Conservation (phyloP, 768 basidiomycete genomes). For the Dacryopinax primogenitus region DNA sequence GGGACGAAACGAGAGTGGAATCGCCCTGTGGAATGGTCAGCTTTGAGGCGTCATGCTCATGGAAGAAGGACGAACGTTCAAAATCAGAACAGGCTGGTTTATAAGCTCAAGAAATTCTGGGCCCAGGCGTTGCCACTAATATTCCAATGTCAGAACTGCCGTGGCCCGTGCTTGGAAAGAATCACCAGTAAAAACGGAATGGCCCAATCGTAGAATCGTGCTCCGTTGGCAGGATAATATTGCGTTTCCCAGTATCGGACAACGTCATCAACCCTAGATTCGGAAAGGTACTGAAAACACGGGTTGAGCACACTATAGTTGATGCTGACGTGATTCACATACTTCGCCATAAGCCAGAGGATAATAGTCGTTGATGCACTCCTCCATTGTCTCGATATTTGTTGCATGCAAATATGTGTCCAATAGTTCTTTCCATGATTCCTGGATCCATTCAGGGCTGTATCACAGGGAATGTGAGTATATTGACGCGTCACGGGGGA, state of each 20-base stretch:
- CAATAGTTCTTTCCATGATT: not conserved
- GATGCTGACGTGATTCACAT: not conserved
- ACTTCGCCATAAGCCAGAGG: not conserved
- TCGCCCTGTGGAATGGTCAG: not conserved
- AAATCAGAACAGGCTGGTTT: not conserved
- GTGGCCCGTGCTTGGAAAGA: not conserved
- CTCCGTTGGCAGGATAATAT: not conserved
- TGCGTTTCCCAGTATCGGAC: not conserved
- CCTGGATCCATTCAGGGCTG: not conserved
- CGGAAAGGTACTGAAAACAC: not conserved
- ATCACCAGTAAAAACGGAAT: not conserved
- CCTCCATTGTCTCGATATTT: not conserved
- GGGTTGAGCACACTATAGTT: not conserved
- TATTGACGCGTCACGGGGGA: not conserved
- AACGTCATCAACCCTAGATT: not conserved
- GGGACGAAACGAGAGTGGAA: not conserved
- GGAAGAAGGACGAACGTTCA: not conserved
- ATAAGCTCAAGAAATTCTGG: not conserved
- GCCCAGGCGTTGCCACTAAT: not conserved
- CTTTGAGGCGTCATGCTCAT: not conserved
- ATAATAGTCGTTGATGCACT: not conserved
- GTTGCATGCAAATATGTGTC: not conserved
- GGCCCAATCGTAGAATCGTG: constrained; percentile 1
- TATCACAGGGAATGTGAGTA: not conserved
- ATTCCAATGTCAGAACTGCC: not conserved